Evolutionary conservation across 1,139 yeast genomes (phyloP).

Genomic region (Kodamaea anthophila): DNA sequence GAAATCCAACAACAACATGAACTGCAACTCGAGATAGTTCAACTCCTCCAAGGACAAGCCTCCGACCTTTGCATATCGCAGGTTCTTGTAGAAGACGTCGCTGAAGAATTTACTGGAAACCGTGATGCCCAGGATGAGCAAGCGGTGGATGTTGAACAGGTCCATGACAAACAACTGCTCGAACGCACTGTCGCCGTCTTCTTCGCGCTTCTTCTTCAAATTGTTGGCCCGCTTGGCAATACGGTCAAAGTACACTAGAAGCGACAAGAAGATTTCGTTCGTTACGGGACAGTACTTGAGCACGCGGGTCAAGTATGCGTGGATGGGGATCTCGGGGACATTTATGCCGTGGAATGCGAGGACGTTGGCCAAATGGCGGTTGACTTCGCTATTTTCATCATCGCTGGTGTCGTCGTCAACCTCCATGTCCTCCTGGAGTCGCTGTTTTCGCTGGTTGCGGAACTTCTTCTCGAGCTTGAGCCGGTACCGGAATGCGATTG

Average conservation of each 20-base stretch:
- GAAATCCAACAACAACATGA: constrained; percentile 77
- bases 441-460: constrained; percentile 18
- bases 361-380: constrained; percentile 64
- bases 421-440: constrained; percentile 11
- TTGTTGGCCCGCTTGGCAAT: constrained; percentile 84
- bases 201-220: constrained; percentile 22
- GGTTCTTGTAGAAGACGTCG: constrained; percentile 92
- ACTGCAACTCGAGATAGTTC: constrained; percentile 87
- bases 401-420: constrained; percentile 9
- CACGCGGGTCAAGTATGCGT: constrained; percentile 83
- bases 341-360: constrained; percentile 93
- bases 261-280: constrained; percentile 85
- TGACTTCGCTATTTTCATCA: constrained; percentile 35
- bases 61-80: constrained; percentile 95
- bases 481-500: constrained; percentile 42
- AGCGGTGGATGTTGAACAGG: constrained; percentile 88
- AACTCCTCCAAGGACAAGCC: constrained; percentile 93
- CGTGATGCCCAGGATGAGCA: constrained; percentile 93
- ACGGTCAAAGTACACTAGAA: constrained; percentile 89
- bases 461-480: constrained; percentile 33
- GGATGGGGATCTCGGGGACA: constrained; percentile 87
- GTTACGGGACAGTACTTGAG: constrained; percentile 96
- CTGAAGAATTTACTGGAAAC: constrained; percentile 93
- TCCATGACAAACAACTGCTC: constrained; percentile 87
- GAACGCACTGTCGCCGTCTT: constrained; percentile 10